Evolutionary conservation across 345 rosid species (phyloP).

Genomic region (Boechera stricta): DNA sequence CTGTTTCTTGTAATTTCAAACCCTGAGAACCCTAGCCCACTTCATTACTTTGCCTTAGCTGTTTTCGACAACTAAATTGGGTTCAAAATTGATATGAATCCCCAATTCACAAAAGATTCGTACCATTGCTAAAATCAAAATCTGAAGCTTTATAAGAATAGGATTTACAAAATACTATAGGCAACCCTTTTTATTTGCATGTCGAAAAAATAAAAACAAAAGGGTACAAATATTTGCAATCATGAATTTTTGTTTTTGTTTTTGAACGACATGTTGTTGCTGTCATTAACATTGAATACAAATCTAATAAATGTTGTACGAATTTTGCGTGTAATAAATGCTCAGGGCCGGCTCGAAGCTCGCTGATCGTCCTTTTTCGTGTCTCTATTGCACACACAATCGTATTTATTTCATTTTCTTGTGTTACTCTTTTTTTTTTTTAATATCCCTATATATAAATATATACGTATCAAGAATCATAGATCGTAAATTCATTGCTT

Average conservation of each 20-base stretch:
- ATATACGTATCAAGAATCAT: conserved; percentile 7
- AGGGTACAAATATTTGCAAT: conserved; percentile 25
- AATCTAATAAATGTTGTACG: conserved; percentile 34
- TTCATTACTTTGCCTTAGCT: conserved; percentile 38
- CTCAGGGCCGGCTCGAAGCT: conserved; percentile 63
- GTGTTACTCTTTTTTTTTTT: neutral
- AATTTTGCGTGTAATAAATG: conserved; percentile 48
- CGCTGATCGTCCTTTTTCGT: conserved; percentile 54
- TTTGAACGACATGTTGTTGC: conserved; percentile 34
- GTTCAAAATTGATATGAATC: neutral
- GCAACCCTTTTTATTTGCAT: neutral
- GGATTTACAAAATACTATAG: neutral
- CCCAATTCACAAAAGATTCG: neutral
- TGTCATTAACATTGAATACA: conserved; percentile 45
- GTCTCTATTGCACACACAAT: conserved; percentile 41
- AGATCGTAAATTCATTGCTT: conserved; percentile 17
- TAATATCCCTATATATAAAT: neutral
- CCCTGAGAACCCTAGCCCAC: conserved; percentile 40
- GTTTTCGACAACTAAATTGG: conserved; percentile 23
- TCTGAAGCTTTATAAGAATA: neutral
- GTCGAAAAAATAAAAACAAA: neutral
- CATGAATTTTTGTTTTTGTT: conserved; percentile 23
- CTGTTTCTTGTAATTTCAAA: conserved; percentile 33
- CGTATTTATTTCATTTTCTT: conserved; percentile 37
- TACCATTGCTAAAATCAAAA: neutral